Evolutionary conservation across 352 stramenopile species (phyloP).

Genomic region (Phytopythium sindhum): DNA sequence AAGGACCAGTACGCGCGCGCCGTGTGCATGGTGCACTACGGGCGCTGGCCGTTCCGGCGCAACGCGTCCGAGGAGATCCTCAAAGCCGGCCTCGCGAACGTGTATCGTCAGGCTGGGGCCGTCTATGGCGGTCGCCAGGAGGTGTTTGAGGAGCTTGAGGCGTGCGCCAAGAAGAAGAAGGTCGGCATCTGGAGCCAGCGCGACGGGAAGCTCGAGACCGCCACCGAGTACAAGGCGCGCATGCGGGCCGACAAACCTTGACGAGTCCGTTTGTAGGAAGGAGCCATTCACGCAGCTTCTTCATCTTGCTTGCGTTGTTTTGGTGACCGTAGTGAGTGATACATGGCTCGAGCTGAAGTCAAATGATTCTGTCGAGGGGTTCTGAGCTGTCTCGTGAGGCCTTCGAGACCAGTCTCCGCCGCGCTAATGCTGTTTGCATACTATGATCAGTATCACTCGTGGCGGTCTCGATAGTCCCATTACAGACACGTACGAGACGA

Average conservation of each 20-base stretch:
- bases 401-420: neutral
- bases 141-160: slow-evolving; percentile 64
- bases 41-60: slow-evolving; percentile 68
- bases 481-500: slow-evolving; percentile 19
- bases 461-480: neutral
- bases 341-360: neutral
- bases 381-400: neutral
- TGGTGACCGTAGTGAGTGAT: neutral
- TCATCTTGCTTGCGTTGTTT: neutral
- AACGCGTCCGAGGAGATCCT: slow-evolving; percentile 83
- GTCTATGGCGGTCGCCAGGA: slow-evolving; percentile 79
- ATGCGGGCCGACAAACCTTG: slow-evolving; percentile 35
- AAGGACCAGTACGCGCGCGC: slow-evolving; percentile 85
- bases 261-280: neutral
- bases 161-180: slow-evolving; percentile 55
- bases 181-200: slow-evolving; percentile 70
- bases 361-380: neutral
- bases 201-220: slow-evolving; percentile 64
- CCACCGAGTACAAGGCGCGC: slow-evolving; percentile 74
- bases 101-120: slow-evolving; percentile 76
- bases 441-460: neutral
- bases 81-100: slow-evolving; percentile 60
- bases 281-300: neutral
- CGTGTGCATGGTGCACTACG: slow-evolving; percentile 82
- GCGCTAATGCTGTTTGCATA: neutral